Evolutionary conservation across 1,139 yeast species (phyloP).

Genomic region (Kurtzmaniella natalensis): DNA sequence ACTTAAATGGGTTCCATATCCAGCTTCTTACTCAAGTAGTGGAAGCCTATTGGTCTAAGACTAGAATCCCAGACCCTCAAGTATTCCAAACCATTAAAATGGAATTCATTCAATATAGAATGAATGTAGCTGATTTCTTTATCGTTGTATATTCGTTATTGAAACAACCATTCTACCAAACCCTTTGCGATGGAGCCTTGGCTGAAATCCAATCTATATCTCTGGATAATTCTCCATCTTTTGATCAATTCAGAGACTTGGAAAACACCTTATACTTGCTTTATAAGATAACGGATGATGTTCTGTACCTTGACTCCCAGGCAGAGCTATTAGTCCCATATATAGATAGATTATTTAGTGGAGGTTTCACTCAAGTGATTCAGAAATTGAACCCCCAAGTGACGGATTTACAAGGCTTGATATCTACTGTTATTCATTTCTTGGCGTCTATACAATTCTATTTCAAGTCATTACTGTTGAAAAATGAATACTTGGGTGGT

Average conservation of each 20-base stretch:
- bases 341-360: constrained; percentile 22
- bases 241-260: constrained; percentile 27
- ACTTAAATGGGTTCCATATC: constrained; percentile 14
- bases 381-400: constrained; percentile 9
- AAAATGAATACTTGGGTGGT: constrained; percentile 30
- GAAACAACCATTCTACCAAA: constrained; percentile 51
- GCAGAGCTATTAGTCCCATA: constrained; percentile 21
- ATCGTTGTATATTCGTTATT: constrained; percentile 65
- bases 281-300: constrained; percentile 48
- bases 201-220: constrained; percentile 17
- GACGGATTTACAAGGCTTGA: constrained; percentile 12
- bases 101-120: constrained; percentile 65
- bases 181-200: constrained; percentile 41
- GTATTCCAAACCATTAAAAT: constrained; percentile 16
- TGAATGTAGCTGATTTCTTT: constrained; percentile 71
- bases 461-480: constrained; percentile 37
- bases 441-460: constrained; percentile 55
- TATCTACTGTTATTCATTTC: constrained; percentile 47
- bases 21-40: constrained; percentile 43
- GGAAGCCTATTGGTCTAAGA: constrained; percentile 59
- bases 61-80: constrained; percentile 30
- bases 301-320: constrained; percentile 41
- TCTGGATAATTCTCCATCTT: constrained; percentile 6
- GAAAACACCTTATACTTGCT: constrained; percentile 71
- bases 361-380: constrained; percentile 21